Percentiles rank a stretch among this genome's conserved stretches.
These are phyloP conservation scores for Ogataea nonfermentans DNA, from an alignment of 805 yeast genomes.

Conservation along the genomic window DNA sequence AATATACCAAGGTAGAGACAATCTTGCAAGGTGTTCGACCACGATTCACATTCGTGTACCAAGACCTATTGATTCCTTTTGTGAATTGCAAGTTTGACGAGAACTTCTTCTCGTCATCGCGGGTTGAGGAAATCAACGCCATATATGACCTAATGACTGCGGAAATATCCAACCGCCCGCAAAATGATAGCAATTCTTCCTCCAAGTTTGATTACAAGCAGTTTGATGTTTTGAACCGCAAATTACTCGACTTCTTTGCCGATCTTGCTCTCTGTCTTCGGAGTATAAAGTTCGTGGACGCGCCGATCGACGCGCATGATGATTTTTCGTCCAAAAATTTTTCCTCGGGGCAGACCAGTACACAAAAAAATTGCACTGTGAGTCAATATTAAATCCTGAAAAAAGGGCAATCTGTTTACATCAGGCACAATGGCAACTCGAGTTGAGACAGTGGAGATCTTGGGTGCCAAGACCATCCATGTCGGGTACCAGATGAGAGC, in stretches of 20 bases:
- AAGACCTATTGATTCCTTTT: slow-evolving; percentile 18
- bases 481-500: slow-evolving; percentile 81
- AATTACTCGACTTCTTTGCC: slow-evolving; percentile 11
- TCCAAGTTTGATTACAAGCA: slow-evolving; percentile 10
- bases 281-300: slow-evolving; percentile 1
- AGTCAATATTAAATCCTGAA: slow-evolving; percentile 5
- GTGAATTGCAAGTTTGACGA: slow-evolving; percentile 10
- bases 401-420: neutral
- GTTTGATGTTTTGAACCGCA: slow-evolving; percentile 8
- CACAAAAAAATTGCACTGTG: slow-evolving; percentile 4
- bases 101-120: neutral
- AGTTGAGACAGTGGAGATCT: slow-evolving; percentile 61
- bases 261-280: slow-evolving; percentile 12
- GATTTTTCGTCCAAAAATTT: slow-evolving; percentile 1
- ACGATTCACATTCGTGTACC: slow-evolving; percentile 12
- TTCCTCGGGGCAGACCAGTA: slow-evolving; percentile 8
- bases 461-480: slow-evolving; percentile 82
- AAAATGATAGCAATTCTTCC: neutral
- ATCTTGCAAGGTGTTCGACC: slow-evolving; percentile 5
- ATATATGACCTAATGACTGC: slow-evolving; percentile 5
- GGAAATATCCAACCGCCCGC: neutral
- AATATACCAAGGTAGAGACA: slow-evolving; percentile 1
- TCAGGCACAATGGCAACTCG: slow-evolving; percentile 15
- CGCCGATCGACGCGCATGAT: slow-evolving; percentile 1
- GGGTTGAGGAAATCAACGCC: slow-evolving; percentile 5